Evolutionary conservation across 225 moss, liverwort and hornwort genomes (phyloP).

Genomic region (Sphagnum contortum): DNA sequence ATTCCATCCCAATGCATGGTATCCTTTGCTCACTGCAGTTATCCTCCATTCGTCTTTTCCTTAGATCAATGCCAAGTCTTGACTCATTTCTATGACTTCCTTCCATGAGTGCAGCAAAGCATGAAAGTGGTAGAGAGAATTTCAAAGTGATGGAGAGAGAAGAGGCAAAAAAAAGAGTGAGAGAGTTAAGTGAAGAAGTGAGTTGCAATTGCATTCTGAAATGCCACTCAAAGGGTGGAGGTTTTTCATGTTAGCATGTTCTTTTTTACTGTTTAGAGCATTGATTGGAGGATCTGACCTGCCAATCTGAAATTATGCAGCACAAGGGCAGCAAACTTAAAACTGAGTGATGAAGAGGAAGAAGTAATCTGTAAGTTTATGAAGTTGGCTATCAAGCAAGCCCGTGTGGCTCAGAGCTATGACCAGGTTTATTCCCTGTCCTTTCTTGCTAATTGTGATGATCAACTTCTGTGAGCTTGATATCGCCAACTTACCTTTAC

Average conservation of each 20-base stretch:
- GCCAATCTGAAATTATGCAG: slow-evolving; percentile 16
- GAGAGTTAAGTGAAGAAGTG: too few relatives aligned
- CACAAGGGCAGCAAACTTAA: slow-evolving; percentile 27
- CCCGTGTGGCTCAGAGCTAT: slow-evolving; percentile 51
- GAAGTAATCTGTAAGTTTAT: slow-evolving; percentile 65
- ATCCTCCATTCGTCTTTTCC: neutral
- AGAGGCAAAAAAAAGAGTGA: too few relatives aligned
- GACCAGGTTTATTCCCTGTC: slow-evolving; percentile 42
- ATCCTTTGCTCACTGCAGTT: neutral
- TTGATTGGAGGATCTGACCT: too few relatives aligned
- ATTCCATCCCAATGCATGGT: slow-evolving; percentile 76
- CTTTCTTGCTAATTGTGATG: neutral
- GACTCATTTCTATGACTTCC: neutral
- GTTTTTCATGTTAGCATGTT: too few relatives aligned
- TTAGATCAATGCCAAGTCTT: neutral
- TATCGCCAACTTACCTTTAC: too few relatives aligned
- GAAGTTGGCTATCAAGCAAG: slow-evolving; percentile 70
- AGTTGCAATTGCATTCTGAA: too few relatives aligned
- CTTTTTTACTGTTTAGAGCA: too few relatives aligned
- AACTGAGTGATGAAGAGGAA: slow-evolving; percentile 46
- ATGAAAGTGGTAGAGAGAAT: too few relatives aligned
- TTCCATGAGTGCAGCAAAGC: too few relatives aligned
- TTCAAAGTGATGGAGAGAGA: too few relatives aligned
- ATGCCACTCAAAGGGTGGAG: too few relatives aligned
- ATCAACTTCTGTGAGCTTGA: too few relatives aligned